phyloP scores from a whole-genome alignment of 1,284 basidiomycete genomes.

The Austroboletus novae-zelandiae region DNA sequence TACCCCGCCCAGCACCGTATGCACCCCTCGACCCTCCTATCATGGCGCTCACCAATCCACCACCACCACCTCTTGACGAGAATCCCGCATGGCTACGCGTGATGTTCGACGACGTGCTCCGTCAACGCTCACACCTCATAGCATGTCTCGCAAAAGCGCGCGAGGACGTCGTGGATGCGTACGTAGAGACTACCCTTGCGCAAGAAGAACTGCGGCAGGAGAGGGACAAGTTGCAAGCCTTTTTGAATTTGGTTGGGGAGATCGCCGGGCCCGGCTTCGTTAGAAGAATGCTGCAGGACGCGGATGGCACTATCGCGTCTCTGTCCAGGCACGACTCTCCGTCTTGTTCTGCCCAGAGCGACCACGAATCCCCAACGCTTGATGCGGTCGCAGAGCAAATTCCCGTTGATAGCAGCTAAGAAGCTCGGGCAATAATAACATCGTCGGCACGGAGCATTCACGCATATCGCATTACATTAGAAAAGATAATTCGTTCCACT shows the following conservation, averaged over 20 bases:
- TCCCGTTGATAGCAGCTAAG: no score
- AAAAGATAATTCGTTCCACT: no score
- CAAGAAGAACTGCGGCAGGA: slow-evolving; percentile 26
- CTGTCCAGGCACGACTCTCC: slow-evolving; percentile 18
- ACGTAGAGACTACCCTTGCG: slow-evolving; percentile 27
- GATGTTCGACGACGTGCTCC: slow-evolving; percentile 26
- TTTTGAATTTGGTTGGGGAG: slow-evolving; percentile 21
- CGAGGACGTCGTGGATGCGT: slow-evolving; percentile 19
- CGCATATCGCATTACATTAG: no score
- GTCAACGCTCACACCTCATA: slow-evolving; percentile 26
- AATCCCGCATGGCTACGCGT: slow-evolving; percentile 26
- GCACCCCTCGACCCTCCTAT: slow-evolving; percentile 22
- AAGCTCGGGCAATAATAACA: no score
- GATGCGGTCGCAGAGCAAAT: neutral
- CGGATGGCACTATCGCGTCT: slow-evolving; percentile 6
- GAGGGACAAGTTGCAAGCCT: slow-evolving; percentile 22
- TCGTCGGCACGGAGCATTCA: no score
- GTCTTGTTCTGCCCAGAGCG: neutral
- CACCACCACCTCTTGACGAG: slow-evolving; percentile 17
- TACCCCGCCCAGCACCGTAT: slow-evolving; percentile 10
- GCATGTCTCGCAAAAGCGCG: slow-evolving; percentile 12
- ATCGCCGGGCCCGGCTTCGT: slow-evolving; percentile 31
- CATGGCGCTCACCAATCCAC: slow-evolving; percentile 27
- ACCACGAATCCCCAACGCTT: neutral
- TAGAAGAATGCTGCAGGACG: slow-evolving; percentile 23